phyloP scores from a whole-genome alignment of 768 basidiomycete genomes.

The Leccinellum luteum region DNA sequence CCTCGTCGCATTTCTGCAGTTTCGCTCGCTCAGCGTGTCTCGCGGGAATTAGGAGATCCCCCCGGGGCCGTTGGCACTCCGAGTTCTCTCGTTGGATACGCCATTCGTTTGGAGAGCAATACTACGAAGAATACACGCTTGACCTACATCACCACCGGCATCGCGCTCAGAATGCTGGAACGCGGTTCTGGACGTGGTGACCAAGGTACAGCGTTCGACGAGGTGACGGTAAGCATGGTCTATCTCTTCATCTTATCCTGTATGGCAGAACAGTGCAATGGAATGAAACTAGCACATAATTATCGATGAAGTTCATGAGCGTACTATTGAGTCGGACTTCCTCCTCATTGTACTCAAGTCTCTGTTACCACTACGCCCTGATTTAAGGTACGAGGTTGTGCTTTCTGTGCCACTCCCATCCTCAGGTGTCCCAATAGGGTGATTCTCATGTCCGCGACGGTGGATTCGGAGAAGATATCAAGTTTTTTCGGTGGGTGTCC shows the following conservation, averaged over 20 bases:
- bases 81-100: constrained; percentile 87
- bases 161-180: constrained; percentile 97
- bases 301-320: constrained; percentile 97
- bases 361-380: constrained; percentile 67
- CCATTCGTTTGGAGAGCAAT: constrained; percentile 89
- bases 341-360: constrained; percentile 90
- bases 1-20: constrained; percentile 95
- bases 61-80: constrained; percentile 73
- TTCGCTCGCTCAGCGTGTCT: constrained; percentile 91
- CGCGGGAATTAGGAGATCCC: constrained; percentile 86
- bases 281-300: constrained; percentile 71
- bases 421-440: constrained; percentile 48
- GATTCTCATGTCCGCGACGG: constrained; percentile 94
- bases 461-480: constrained; percentile 89
- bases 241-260: constrained; percentile 1
- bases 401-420: background rate
- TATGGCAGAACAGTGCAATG: constrained; percentile 1
- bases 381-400: constrained; percentile 67
- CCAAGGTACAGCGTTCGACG: constrained; percentile 82
- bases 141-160: constrained; percentile 90
- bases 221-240: constrained; percentile 74
- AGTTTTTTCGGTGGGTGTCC: constrained; percentile 86
- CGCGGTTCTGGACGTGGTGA: constrained; percentile 66
- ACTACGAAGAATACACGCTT: constrained; percentile 75
- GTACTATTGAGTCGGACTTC: constrained; percentile 97